Evolutionary conservation across 768 basidiomycete genomes (phyloP).

Genomic region (Cystobasidium tubakii): DNA sequence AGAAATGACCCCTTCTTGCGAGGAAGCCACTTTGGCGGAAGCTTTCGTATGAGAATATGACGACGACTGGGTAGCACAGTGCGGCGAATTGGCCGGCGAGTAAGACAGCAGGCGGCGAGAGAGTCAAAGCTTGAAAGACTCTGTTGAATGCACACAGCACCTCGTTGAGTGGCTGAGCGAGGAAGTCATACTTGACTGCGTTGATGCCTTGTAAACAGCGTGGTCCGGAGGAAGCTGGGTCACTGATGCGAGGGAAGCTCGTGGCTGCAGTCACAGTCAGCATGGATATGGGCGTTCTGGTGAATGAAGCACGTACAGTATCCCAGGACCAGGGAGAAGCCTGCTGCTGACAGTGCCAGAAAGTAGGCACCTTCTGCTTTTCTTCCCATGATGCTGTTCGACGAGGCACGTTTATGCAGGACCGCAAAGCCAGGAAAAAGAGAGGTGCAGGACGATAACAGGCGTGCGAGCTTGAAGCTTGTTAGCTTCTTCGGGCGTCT

Average conservation of each 20-base stretch:
- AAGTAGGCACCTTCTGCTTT: conserved; percentile 1
- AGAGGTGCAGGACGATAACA: neutral
- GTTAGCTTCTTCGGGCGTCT: no score
- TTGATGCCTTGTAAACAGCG: neutral
- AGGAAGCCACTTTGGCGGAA: conserved; percentile 13
- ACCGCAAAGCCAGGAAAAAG: neutral
- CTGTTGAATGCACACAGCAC: conserved; percentile 22
- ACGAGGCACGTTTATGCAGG: neutral
- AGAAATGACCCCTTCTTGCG: neutral
- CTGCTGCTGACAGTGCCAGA: neutral
- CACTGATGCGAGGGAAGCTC: neutral
- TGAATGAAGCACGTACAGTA: neutral
- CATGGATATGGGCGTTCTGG: no score
- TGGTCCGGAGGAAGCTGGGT: neutral
- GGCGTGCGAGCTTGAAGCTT: no score
- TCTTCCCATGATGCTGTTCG: conserved; percentile 6
- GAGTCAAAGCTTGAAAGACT: conserved; percentile 20
- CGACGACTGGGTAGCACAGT: neutral
- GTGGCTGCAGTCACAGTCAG: neutral
- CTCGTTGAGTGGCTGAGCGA: neutral
- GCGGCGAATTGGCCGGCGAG: conserved; percentile 13
- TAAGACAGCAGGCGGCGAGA: neutral
- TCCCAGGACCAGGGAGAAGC: neutral
- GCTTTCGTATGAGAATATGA: conserved; percentile 7
- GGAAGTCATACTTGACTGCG: neutral